Evolutionary conservation across 2,329 filamentous ascomycete genomes (phyloP).

Genomic region (Penicillium sp.): DNA sequence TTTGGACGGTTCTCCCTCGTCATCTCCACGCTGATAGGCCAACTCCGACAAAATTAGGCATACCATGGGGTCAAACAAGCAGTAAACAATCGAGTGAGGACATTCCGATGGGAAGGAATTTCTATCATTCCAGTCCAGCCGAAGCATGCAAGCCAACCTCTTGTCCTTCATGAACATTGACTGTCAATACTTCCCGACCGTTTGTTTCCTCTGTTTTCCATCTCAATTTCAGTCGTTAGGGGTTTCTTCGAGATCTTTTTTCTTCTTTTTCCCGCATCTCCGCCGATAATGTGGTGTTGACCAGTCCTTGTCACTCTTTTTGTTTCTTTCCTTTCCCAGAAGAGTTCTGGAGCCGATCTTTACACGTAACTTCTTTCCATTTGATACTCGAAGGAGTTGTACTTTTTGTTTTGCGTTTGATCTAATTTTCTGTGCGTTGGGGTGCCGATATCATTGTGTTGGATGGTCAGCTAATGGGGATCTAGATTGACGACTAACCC

Average conservation of each 20-base stretch:
- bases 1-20: background rate
- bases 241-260: background rate
- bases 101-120: constrained; percentile 5
- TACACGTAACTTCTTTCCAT: constrained; percentile 5
- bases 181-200: background rate
- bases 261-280: background rate
- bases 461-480: background rate
- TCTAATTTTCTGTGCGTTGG: background rate
- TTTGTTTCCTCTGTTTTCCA: background rate
- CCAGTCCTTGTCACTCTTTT: constrained; percentile 3
- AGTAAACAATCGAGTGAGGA: background rate
- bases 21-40: background rate
- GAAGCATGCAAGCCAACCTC: constrained; percentile 2
- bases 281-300: constrained; percentile 5
- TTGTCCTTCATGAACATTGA: background rate
- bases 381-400: background rate
- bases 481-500: background rate
- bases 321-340: background rate
- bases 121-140: constrained; percentile 3
- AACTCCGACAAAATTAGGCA: background rate
- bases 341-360: constrained; percentile 17
- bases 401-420: background rate
- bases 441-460: background rate
- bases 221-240: background rate
- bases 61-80: background rate